Conservation (phyloP, 768 basidiomycete genomes). For the Lactarius deliciosus region DNA sequence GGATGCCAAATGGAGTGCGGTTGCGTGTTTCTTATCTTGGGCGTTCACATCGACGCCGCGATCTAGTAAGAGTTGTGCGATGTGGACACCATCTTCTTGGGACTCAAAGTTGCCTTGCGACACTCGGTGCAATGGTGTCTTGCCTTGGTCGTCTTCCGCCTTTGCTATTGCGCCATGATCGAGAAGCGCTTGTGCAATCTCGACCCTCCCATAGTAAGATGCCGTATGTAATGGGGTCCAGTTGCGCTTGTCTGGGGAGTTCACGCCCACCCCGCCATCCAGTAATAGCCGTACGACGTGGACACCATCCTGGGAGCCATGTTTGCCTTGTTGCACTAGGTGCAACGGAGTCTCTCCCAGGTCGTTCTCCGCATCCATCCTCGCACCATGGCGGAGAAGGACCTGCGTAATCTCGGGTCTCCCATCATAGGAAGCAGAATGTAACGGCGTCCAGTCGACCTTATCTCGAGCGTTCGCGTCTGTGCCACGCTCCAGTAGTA, state of each 20-base stretch:
- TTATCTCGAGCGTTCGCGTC: background rate
- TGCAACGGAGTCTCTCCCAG: too few species aligned
- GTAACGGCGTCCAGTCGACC: background rate
- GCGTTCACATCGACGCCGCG: background rate
- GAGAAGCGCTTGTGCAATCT: background rate
- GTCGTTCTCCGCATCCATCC: too few species aligned
- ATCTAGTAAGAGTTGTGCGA: too few species aligned
- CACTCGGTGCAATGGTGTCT: background rate
- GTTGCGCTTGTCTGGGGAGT: too few species aligned
- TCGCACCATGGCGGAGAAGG: background rate
- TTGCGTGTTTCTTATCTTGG: background rate
- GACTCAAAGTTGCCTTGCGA: background rate
- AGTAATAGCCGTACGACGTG: background rate
- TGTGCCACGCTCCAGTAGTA: background rate
- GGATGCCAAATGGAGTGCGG: too few species aligned
- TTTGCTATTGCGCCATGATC: background rate
- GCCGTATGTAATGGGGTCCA: background rate
- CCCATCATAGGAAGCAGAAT: background rate
- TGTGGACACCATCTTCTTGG: background rate
- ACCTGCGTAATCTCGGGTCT: background rate
- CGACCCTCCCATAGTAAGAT: background rate
- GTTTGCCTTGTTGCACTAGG: background rate
- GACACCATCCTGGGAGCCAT: background rate
- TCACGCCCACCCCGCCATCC: too few species aligned
- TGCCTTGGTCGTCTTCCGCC: background rate